phyloP scores from a whole-genome alignment of 352 stramenopile genomes.

The Globisporangium megalacanthum region DNA sequence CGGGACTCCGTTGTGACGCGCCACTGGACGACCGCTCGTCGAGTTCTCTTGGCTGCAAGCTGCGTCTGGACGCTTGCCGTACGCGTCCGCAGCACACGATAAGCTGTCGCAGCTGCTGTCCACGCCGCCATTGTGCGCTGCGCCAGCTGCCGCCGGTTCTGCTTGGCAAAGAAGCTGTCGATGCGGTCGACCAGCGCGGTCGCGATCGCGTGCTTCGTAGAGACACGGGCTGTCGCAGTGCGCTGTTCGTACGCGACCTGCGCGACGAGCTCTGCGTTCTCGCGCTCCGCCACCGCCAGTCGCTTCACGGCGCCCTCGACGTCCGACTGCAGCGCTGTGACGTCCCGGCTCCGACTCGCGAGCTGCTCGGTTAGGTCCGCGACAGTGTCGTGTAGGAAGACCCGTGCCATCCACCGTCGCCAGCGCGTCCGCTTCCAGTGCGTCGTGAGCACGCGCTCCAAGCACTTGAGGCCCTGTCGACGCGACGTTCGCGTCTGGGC shows the following conservation, averaged over 20 bases:
- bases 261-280: background rate
- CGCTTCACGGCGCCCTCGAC: background rate
- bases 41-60: background rate
- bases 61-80: background rate
- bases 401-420: slow-evolving; percentile 4
- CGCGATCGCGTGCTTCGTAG: slow-evolving; percentile 9
- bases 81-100: slow-evolving; percentile 10
- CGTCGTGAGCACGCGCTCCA: background rate
- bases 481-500: background rate
- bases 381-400: slow-evolving; percentile 2
- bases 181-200: slow-evolving; percentile 26
- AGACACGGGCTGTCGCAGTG: background rate
- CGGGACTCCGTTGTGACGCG: background rate
- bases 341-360: background rate
- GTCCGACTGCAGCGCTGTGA: background rate
- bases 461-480: background rate
- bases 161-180: slow-evolving; percentile 26
- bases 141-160: slow-evolving; percentile 25
- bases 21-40: slow-evolving; percentile 5
- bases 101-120: slow-evolving; percentile 2
- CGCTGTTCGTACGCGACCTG: background rate
- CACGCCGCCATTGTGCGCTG: background rate
- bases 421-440: slow-evolving; percentile 1
- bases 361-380: background rate
- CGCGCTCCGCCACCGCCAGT: slow-evolving; percentile 3